These are phyloP conservation scores for Westerdykella aurantiaca DNA, from an alignment of 2,329 filamentous ascomycete species.

Conservation along the genomic window DNA sequence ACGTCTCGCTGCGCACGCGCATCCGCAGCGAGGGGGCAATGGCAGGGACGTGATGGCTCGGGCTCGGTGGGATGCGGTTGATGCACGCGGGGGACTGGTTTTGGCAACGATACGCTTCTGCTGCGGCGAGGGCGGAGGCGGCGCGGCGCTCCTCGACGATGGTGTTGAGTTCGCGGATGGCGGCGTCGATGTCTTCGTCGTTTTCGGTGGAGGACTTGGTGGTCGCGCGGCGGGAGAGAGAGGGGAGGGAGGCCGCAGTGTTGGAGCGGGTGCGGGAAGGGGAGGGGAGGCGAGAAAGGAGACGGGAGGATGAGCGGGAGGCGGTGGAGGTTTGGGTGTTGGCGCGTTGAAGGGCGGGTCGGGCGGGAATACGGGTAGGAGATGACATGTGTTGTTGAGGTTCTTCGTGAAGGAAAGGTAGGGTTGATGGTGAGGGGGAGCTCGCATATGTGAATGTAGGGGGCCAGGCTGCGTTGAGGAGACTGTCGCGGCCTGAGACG, in stretches of 20 bases:
- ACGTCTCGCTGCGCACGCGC: slow-evolving; percentile 43
- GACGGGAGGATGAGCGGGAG: slow-evolving; percentile 4
- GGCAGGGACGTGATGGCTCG: slow-evolving; percentile 41
- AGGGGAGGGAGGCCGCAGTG: slow-evolving; percentile 32
- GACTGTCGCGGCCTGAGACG: slow-evolving; percentile 23
- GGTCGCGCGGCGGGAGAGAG: slow-evolving; percentile 33
- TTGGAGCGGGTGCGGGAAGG: slow-evolving; percentile 32
- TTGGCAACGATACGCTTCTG: slow-evolving; percentile 31
- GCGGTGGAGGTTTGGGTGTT: slow-evolving; percentile 21
- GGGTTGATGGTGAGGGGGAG: slow-evolving; percentile 10
- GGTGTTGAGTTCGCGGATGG: slow-evolving; percentile 45
- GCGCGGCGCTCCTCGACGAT: slow-evolving; percentile 45
- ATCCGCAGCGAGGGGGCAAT: slow-evolving; percentile 43
- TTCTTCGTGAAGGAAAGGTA: slow-evolving; percentile 23
- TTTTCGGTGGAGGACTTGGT: slow-evolving; percentile 3
- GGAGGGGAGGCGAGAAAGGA: slow-evolving; percentile 27
- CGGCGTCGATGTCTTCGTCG: slow-evolving; percentile 37
- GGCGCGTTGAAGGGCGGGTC: slow-evolving; percentile 17
- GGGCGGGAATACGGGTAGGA: slow-evolving; percentile 10
- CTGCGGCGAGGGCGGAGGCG: not conserved
- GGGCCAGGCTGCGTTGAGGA: slow-evolving; percentile 8
- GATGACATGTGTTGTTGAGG: slow-evolving; percentile 14
- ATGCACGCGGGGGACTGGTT: slow-evolving; percentile 23
- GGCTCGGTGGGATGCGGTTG: slow-evolving; percentile 28
- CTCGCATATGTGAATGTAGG: too few relatives aligned